Conservation (phyloP, 495 filamentous ascomycete species). For the Tuber indicum region DNA sequence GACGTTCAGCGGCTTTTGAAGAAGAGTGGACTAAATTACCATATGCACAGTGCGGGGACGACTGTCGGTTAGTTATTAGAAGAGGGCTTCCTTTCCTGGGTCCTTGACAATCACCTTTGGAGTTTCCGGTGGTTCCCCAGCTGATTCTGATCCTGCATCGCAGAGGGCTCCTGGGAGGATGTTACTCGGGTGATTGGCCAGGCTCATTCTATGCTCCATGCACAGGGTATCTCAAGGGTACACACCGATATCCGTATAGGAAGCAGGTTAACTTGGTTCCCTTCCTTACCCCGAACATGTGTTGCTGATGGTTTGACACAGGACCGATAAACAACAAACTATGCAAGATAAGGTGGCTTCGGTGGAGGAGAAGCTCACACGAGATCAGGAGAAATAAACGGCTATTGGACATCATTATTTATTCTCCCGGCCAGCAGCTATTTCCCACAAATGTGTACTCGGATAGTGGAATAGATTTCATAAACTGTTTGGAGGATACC, state of each 20-base stretch:
- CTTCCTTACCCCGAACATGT: background rate
- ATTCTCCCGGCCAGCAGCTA: background rate
- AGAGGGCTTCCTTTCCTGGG: background rate
- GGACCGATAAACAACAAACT: conserved; percentile 39
- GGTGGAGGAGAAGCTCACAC: conserved; percentile 29
- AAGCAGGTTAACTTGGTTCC: conserved; percentile 55
- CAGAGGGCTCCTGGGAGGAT: conserved; percentile 84
- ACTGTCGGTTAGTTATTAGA: conserved; percentile 66
- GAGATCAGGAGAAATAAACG: conserved; percentile 18
- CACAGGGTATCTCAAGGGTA: conserved; percentile 70
- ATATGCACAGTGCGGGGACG: conserved; percentile 88
- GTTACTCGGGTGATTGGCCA: conserved; percentile 86
- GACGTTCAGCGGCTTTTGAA: conserved; percentile 81
- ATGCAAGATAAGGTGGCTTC: conserved; percentile 38
- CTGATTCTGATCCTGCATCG: conserved; percentile 2
- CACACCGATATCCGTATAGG: conserved; percentile 87
- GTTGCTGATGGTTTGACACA: conserved; percentile 18
- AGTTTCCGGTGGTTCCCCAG: conserved; percentile 14
- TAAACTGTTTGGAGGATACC: background rate
- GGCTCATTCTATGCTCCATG: conserved; percentile 76
- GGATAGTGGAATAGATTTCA: background rate
- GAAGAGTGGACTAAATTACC: conserved; percentile 67
- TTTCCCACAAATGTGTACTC: background rate
- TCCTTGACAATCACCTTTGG: background rate
- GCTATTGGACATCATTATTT: background rate